A percentile compares a stretch with the other conserved stretches of the same genome.
These are phyloP conservation scores for Rhizophlyctis rosea DNA, from an alignment of 192 early-diverging fungal species.

Conservation along the genomic window DNA sequence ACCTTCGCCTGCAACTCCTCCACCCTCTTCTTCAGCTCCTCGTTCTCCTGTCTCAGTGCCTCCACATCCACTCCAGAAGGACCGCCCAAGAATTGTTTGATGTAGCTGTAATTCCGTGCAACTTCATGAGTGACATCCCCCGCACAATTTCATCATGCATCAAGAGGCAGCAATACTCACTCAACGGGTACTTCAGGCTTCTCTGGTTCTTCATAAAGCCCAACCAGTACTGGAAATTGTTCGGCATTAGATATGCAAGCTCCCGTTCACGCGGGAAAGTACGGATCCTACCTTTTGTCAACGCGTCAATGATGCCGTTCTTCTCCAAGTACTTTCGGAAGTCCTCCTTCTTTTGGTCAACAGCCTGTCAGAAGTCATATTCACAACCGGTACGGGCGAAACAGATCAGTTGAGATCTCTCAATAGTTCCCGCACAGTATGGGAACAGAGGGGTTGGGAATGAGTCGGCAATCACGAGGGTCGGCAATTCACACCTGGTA, in stretches of 20 bases:
- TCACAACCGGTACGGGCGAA: too few species aligned
- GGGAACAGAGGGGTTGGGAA: too few species aligned
- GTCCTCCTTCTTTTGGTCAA: constrained; percentile 63
- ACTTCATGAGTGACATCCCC: not conserved
- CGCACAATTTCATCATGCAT: too few species aligned
- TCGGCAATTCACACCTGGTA: too few species aligned
- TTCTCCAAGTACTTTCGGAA: constrained; percentile 65
- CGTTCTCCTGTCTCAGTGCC: constrained; percentile 53
- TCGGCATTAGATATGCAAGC: not conserved
- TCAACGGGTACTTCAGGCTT: constrained; percentile 62
- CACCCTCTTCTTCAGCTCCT: constrained; percentile 49
- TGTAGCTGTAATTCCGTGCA: constrained; percentile 40
- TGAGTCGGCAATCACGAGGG: too few species aligned
- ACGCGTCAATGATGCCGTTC: constrained; percentile 61
- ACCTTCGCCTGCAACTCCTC: constrained; percentile 53
- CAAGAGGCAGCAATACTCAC: constrained; percentile 20
- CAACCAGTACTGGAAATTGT: constrained; percentile 49
- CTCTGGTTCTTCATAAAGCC: constrained; percentile 64
- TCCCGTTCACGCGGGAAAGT: not conserved
- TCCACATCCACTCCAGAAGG: constrained; percentile 56
- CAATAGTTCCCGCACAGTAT: too few species aligned
- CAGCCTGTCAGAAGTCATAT: constrained; percentile 27
- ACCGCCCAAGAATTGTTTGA: constrained; percentile 61
- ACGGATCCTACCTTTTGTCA: constrained; percentile 51
- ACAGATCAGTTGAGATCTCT: too few species aligned